phyloP scores from a whole-genome alignment of 2,329 filamentous ascomycete species.

The Aureobasidium sp. region DNA sequence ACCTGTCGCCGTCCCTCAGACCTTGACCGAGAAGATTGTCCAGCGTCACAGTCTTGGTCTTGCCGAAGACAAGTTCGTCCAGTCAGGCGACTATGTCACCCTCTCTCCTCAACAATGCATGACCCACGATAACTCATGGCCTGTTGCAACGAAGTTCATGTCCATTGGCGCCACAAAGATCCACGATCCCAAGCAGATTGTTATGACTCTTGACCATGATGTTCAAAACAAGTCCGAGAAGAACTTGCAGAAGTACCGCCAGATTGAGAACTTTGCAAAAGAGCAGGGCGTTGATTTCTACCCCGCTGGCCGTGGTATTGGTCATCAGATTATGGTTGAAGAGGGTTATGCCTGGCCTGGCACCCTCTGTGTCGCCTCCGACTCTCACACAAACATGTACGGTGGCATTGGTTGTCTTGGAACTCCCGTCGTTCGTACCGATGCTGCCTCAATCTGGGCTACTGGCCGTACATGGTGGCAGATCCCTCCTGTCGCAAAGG shows the following conservation, averaged over 20 bases:
- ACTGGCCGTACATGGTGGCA: slow-evolving; percentile 84
- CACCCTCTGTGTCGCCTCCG: slow-evolving; percentile 71
- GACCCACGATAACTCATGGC: slow-evolving; percentile 81
- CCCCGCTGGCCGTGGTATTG: slow-evolving; percentile 71
- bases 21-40: slow-evolving; percentile 86
- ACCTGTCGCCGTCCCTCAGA: slow-evolving; percentile 55
- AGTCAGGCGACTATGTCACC: slow-evolving; percentile 75
- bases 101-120: slow-evolving; percentile 67
- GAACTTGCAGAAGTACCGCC: slow-evolving; percentile 75
- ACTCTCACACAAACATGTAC: slow-evolving; percentile 76
- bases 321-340: slow-evolving; percentile 89
- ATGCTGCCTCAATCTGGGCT: slow-evolving; percentile 79
- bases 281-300: slow-evolving; percentile 73
- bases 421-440: slow-evolving; percentile 77
- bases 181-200: slow-evolving; percentile 64
- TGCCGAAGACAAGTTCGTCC: slow-evolving; percentile 65
- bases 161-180: slow-evolving; percentile 71
- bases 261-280: slow-evolving; percentile 76
- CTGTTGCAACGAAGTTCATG: slow-evolving; percentile 73
- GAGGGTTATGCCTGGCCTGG: slow-evolving; percentile 80
- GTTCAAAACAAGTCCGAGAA: slow-evolving; percentile 73
- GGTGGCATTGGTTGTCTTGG: slow-evolving; percentile 71
- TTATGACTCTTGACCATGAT: slow-evolving; percentile 82
- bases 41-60: slow-evolving; percentile 75
- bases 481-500: slow-evolving; percentile 73